These are phyloP conservation scores for Schwanniomyces pseudopolymorphus DNA, from an alignment of 805 yeast genomes.

Conservation along the genomic window DNA sequence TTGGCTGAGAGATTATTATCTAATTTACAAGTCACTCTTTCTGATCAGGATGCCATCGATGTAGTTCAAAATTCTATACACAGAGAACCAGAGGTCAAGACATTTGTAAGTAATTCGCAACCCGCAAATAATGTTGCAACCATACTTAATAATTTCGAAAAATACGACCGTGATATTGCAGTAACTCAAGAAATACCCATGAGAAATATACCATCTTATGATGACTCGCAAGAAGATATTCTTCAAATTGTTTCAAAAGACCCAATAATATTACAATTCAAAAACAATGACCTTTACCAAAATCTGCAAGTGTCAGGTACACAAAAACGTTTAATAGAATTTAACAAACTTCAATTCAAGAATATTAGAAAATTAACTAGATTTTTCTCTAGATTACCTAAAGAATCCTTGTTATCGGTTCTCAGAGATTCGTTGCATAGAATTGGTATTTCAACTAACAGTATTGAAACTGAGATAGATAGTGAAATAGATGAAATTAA, in stretches of 20 bases:
- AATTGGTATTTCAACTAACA: constrained; percentile 34
- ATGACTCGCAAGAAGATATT: constrained; percentile 25
- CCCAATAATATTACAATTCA: constrained; percentile 52
- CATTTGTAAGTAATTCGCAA: constrained; percentile 37
- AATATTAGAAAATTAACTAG: constrained; percentile 50
- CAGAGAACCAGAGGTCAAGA: constrained; percentile 6
- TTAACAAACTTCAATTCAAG: constrained; percentile 3
- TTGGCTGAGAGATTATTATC: constrained; percentile 53
- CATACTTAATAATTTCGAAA: constrained; percentile 38
- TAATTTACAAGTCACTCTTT: constrained; percentile 51
- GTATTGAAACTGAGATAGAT: constrained; percentile 1
- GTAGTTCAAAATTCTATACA: neutral
- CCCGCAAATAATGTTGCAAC: constrained; percentile 45
- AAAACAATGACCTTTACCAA: constrained; percentile 16
- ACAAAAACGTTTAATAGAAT: constrained; percentile 3
- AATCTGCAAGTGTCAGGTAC: constrained; percentile 14
- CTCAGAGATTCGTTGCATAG: constrained; percentile 42
- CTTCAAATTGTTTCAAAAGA: constrained; percentile 45
- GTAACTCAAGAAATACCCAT: constrained; percentile 37
- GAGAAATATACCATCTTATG: neutral
- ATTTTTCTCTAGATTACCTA: constrained; percentile 47
- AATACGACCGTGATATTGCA: constrained; percentile 19
- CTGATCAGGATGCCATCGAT: constrained; percentile 44
- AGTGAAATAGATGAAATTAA: constrained; percentile 1
- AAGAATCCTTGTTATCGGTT: constrained; percentile 43